A percentile compares a stretch with the other conserved stretches of the same genome.
These are phyloP conservation scores for Heritiera littoralis DNA, from an alignment of 345 rosid genomes.

Conservation along the genomic window DNA sequence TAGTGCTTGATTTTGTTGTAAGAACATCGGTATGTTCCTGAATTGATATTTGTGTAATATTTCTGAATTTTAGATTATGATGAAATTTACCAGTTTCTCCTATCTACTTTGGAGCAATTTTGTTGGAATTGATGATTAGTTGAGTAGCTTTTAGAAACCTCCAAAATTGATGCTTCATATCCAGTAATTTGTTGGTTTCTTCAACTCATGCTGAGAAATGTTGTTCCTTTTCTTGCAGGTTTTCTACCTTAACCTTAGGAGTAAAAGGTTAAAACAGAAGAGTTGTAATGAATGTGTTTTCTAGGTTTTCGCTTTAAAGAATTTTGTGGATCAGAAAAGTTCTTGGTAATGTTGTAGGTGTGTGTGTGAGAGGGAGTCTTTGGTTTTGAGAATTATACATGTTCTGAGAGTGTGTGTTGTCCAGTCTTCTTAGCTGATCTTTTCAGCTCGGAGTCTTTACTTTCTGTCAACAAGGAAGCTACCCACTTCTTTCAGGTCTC, in stretches of 20 bases:
- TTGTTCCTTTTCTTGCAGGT: constrained; percentile 43
- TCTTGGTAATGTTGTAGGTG: constrained; percentile 27
- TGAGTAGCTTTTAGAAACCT: constrained; percentile 33
- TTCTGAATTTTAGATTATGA: constrained; percentile 24
- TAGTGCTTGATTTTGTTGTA: constrained; percentile 18
- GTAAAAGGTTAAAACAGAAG: constrained; percentile 19
- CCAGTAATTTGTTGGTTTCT: constrained; percentile 46
- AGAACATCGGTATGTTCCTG: constrained; percentile 25
- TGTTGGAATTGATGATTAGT: constrained; percentile 42
- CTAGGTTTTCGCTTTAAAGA: constrained; percentile 32
- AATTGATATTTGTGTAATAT: constrained; percentile 32
- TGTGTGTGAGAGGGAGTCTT: constrained; percentile 22
- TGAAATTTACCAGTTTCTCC: background rate
- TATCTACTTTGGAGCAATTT: constrained; percentile 34
- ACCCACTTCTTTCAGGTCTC: constrained; percentile 26
- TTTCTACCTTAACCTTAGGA: constrained; percentile 29
- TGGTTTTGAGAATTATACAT: constrained; percentile 34
- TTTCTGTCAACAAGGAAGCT: constrained; percentile 46
- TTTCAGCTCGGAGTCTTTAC: constrained; percentile 34
- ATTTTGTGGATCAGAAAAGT: constrained; percentile 33
- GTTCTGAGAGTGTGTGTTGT: constrained; percentile 34
- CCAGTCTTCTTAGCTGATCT: constrained; percentile 42
- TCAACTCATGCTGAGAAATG: constrained; percentile 41
- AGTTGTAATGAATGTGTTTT: constrained; percentile 35
- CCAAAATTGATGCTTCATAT: constrained; percentile 45